A percentile compares a stretch with the other conserved stretches of the same genome.
phyloP scores from a whole-genome alignment of 306 rosid genomes.

The Pyrus betulifolia region DNA sequence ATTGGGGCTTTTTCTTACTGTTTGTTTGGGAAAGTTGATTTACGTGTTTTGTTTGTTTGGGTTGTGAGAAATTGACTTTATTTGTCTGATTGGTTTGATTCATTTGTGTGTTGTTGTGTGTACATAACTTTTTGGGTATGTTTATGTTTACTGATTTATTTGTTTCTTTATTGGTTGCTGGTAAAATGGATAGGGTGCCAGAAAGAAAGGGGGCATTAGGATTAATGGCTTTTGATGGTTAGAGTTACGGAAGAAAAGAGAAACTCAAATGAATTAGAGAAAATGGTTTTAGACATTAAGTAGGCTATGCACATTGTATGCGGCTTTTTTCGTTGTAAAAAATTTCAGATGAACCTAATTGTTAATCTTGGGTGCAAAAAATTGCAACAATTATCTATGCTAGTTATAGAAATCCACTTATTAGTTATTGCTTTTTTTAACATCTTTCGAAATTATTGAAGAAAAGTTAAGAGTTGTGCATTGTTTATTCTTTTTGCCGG shows the following conservation, averaged over 20 bases:
- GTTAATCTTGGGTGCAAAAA: too few relatives aligned
- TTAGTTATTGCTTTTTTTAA: background rate
- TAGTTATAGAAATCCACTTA: background rate
- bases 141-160: background rate
- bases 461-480: background rate
- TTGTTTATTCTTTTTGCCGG: background rate
- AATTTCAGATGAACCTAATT: too few relatives aligned
- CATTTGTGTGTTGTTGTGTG: background rate
- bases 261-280: background rate
- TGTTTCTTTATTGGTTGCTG: background rate
- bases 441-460: too few relatives aligned
- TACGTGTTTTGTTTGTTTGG: background rate
- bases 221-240: background rate
- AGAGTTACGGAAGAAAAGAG: background rate
- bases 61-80: background rate
- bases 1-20: background rate
- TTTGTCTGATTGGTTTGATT: background rate
- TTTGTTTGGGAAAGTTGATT: background rate
- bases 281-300: background rate
- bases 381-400: background rate
- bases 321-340: too few relatives aligned
- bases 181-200: background rate
- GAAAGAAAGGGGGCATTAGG: background rate
- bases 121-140: background rate
- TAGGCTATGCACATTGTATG: background rate